Evolutionary conservation across 2,329 filamentous ascomycete species (phyloP), one percentile per base, ranked within the genome.

Genomic region (Hypomyces rosellus): DNA sequence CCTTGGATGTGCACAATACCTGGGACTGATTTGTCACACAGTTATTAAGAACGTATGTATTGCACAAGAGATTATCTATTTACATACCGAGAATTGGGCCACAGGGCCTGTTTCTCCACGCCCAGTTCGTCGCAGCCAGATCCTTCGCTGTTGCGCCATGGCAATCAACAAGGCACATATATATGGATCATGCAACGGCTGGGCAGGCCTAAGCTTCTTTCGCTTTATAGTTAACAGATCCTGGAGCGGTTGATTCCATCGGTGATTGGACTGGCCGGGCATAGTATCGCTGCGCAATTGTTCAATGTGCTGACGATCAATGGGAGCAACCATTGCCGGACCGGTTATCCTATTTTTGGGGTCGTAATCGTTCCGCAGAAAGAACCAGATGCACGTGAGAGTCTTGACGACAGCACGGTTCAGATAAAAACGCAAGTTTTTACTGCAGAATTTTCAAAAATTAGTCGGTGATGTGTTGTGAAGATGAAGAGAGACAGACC

Each of bases 171-270:
- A 30, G 11, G 40, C 50, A 1, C 22, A 34, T 16, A 52, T 48
- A 33, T 51, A 52, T 25, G 50, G 50, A 18, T 52, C 50, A 7
- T 48, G 41, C 2, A 48, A 9, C 11, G 50, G 50, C 7, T 45
- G 18, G 3, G 11, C 3, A 16, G 50, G 50, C 13, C 18, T 40
- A 25, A 48, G 14, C 3, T 16, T 25, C 20, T 52, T 34, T 25
- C 42, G 41, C 13, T n/a, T 45, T 4, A 11, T 14, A n/a, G 7
- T 8, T 8, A 36, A 37, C 6, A 46, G 22, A 22, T 42, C 42
- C 4, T 41, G n/a, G 11, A 41, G 36, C 1, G 45, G 45, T 33
- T 22, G 37, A 7, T 48, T 48, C 14, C 3, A n/a, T 14, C 12
- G 5, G 8, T 37, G 14, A 12, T 16, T 9, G 6, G 14, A n/a